phyloP scores from a whole-genome alignment of 1,284 basidiomycete species.

The Microbotryum scabiosae region DNA sequence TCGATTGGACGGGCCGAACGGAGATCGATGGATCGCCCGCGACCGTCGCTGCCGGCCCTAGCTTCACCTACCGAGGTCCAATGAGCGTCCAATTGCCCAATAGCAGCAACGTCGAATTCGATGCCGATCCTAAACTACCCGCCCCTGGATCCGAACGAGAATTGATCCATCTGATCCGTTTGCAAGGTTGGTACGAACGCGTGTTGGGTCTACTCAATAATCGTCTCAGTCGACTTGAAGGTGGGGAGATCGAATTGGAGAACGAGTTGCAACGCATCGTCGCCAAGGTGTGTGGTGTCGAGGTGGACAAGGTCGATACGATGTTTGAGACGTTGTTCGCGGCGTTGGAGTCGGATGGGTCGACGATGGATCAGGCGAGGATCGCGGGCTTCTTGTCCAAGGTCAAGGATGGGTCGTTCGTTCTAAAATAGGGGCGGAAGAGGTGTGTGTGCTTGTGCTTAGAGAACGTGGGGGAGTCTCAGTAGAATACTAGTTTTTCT shows the following conservation, averaged over 20 bases:
- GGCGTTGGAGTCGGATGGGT: conserved; percentile 44
- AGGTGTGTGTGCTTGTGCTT: too few species aligned
- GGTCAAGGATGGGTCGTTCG: conserved; percentile 20
- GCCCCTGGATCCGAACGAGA: conserved; percentile 49
- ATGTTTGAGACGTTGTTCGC: conserved; percentile 53
- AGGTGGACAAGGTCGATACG: conserved; percentile 26
- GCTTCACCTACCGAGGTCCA: conserved; percentile 63
- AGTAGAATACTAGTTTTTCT: too few species aligned
- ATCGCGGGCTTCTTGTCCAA: conserved; percentile 22
- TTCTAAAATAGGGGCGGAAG: neutral
- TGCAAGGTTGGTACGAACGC: conserved; percentile 72
- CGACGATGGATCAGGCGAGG: conserved; percentile 16
- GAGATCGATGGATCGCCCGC: conserved; percentile 50
- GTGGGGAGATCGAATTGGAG: conserved; percentile 32
- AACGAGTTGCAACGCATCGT: conserved; percentile 28
- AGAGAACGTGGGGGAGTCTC: too few species aligned
- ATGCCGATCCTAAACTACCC: conserved; percentile 32
- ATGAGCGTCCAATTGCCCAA: conserved; percentile 41
- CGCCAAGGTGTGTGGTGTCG: conserved; percentile 25
- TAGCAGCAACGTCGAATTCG: conserved; percentile 28
- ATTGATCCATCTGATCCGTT: conserved; percentile 60
- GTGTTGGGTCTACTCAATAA: conserved; percentile 58
- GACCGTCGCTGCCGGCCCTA: conserved; percentile 45
- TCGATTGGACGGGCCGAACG: conserved; percentile 83
- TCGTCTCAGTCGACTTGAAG: conserved; percentile 28